phyloP scores from a whole-genome alignment of 228 moss, liverwort and hornwort species.

The Sphagnum fallax region DNA sequence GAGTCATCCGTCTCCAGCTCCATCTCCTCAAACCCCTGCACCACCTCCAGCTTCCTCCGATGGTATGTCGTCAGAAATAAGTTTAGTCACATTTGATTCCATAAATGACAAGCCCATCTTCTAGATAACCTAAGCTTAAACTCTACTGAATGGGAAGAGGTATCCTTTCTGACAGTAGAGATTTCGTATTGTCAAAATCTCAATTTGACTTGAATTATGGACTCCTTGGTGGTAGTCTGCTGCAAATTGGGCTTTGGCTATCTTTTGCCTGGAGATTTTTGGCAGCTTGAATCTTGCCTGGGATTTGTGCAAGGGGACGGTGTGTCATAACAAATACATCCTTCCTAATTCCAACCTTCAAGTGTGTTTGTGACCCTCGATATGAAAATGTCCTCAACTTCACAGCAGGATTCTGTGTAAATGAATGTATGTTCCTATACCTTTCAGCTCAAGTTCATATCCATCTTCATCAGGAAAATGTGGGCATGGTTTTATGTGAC shows the following conservation, averaged over 20 bases:
- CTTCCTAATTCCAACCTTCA: conserved; percentile 35
- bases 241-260: too few species aligned
- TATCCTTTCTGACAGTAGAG: background rate
- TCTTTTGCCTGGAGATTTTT: background rate
- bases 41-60: conserved; percentile 7
- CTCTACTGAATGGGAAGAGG: background rate
- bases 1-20: conserved; percentile 21
- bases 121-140: background rate
- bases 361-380: conserved; percentile 38
- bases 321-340: conserved; percentile 20
- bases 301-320: conserved; percentile 40
- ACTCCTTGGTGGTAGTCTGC: background rate
- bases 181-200: background rate
- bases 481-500: too few species aligned
- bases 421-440: conserved; percentile 15
- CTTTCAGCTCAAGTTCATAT: too few species aligned
- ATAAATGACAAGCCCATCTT: too few species aligned
- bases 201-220: background rate
- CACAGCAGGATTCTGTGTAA: conserved; percentile 41
- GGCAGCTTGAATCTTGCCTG: conserved; percentile 42
- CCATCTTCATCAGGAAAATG: too few species aligned
- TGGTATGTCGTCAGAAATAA: conserved; percentile 9
- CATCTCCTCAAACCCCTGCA: conserved; percentile 18
- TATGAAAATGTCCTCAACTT: conserved; percentile 51
- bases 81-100: background rate